phyloP scores from a whole-genome alignment of 305 asterid genomes.

The Fraxinus velutina region DNA sequence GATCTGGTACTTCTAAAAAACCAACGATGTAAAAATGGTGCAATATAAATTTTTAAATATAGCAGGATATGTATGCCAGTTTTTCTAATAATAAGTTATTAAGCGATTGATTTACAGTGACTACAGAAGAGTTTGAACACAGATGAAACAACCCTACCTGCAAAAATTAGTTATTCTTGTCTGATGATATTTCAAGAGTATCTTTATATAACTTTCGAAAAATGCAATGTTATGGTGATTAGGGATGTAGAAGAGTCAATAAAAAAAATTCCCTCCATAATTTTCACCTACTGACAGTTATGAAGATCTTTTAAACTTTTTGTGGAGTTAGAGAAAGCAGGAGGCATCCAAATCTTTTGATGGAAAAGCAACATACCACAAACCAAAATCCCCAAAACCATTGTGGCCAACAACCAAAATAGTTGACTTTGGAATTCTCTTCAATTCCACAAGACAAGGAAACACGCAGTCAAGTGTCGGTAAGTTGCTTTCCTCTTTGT shows the following conservation, averaged over 20 bases:
- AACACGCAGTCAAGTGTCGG: constrained; percentile 56
- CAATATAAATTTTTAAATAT: not conserved
- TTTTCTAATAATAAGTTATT: no score
- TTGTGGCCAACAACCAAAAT: constrained; percentile 75
- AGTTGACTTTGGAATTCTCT: constrained; percentile 62
- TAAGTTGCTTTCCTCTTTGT: constrained; percentile 50
- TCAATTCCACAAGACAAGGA: constrained; percentile 60
- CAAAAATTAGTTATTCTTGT: not conserved
- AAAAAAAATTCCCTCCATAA: not conserved
- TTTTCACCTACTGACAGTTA: not conserved
- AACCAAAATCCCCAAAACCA: constrained; percentile 69
- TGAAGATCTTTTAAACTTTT: not conserved
- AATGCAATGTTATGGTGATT: not conserved
- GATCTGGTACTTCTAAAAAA: not conserved
- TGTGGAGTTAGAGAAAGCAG: not conserved
- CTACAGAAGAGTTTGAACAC: not conserved
- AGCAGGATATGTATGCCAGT: not conserved
- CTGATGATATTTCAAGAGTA: not conserved
- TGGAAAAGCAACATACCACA: constrained; percentile 53
- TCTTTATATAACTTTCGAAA: not conserved
- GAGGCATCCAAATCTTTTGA: not conserved
- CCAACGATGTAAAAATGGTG: not conserved
- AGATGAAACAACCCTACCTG: not conserved
- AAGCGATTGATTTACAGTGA: not conserved
- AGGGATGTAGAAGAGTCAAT: not conserved